Percentiles rank a stretch among this genome's conserved stretches.
Conservation (phyloP, 257 asterid species). For the Nemophila menziesii region DNA sequence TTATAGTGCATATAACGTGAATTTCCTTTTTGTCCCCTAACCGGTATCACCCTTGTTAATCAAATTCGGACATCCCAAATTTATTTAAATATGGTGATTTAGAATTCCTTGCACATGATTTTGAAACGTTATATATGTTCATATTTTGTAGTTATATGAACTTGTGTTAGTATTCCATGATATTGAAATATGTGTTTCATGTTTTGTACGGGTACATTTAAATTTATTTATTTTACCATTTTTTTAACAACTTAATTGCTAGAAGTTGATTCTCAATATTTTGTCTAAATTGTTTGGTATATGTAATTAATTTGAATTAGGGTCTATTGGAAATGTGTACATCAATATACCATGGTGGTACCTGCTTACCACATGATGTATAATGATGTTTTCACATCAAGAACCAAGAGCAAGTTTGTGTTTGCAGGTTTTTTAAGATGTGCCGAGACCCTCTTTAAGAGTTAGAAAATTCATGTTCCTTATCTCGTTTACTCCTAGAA, state of each 20-base stretch:
- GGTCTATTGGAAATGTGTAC: constrained; percentile 36
- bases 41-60: too few relatives aligned
- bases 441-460: constrained; percentile 66
- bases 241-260: too few relatives aligned
- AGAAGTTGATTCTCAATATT: too few relatives aligned
- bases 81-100: too few relatives aligned
- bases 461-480: too few relatives aligned
- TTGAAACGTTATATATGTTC: too few relatives aligned
- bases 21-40: too few relatives aligned
- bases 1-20: too few relatives aligned
- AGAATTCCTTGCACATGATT: too few relatives aligned
- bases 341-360: constrained; percentile 91
- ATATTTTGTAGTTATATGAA: background rate
- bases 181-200: background rate
- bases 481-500: too few relatives aligned
- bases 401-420: constrained; percentile 84
- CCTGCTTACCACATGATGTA: constrained; percentile 66
- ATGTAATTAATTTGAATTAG: constrained; percentile 6
- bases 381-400: constrained; percentile 60
- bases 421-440: constrained; percentile 61
- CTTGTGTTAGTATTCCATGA: background rate
- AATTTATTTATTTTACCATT: background rate
- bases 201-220: background rate
- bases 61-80: too few relatives aligned
- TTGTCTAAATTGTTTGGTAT: too few relatives aligned